Evolutionary conservation across 805 yeast species (phyloP), one percentile per base, ranked within the genome.

Genomic region (Jamesozyma spencerorum): DNA sequence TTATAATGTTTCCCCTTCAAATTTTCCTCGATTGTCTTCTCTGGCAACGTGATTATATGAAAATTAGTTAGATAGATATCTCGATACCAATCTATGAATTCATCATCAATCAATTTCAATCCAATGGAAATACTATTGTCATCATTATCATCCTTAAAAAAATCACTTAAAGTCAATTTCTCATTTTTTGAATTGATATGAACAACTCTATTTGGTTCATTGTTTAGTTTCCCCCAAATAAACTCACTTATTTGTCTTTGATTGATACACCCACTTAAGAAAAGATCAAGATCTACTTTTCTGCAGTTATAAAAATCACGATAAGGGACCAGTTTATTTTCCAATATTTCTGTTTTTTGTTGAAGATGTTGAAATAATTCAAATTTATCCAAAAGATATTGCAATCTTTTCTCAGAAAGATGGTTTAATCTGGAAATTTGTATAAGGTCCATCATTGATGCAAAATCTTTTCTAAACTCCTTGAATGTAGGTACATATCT

Each of bases 281-380:
- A 36, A 13, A 51, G 41, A 36, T 56, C 53, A 20, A 49, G 43
- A 58, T 90, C 98, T 30, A 92, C 97, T 60, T 90, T 90, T 66
- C 97, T 77, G 34, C 87, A 95, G 55, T 90, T 90, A 66, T 90
- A 90, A 58, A 90, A 92, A 63, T 90, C 71, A 31, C 70, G 48
- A 37, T 66, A 66, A 12, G 71, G 70, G 18, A 65, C 65, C 33
- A 58, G 41, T 38, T 63, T 65, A 17, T 65, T 60, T 31, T 62
- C 53, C n/a, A 54, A 45, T 1, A 55, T 58, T 46, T 65, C 70
- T 17, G 57, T 47, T 32, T 60, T 56, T 27, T 62, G 59, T 36
- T 64, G 62, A 24, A 66, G 43, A 24, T 62, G 46, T 17, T 54
- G 54, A 39, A 59, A 66, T 3, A 63, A 52, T 18, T 66, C 66